Percentiles rank a stretch among this genome's conserved stretches.
Evolutionary conservation across 176 grass and related monocot genomes (phyloP).

Genomic region (Cocos nucifera): DNA sequence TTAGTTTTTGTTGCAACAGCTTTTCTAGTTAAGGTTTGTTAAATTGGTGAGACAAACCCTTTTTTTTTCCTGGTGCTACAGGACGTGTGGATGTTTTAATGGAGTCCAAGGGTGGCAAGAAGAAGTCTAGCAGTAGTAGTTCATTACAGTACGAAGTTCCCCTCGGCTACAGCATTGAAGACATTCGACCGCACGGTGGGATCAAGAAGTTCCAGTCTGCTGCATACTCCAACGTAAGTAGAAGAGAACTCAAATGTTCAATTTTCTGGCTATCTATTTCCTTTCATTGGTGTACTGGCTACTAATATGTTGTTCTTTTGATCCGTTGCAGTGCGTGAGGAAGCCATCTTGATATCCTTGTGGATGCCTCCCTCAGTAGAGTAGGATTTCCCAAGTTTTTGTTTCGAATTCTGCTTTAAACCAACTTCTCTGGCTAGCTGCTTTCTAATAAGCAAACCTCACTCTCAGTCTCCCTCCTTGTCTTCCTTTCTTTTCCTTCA

Average conservation of each 20-base stretch:
- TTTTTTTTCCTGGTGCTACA: no score
- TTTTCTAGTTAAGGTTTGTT: no score
- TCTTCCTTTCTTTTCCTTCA: constrained; percentile 10
- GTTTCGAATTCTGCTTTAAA: constrained; percentile 18
- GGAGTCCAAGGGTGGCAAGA: constrained; percentile 84
- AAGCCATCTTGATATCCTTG: constrained; percentile 83
- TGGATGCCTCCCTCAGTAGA: constrained; percentile 37
- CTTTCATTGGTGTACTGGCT: no score
- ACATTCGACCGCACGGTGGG: constrained; percentile 82
- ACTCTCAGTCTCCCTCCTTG: constrained; percentile 10
- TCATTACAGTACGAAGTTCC: constrained; percentile 78
- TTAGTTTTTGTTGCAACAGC: no score
- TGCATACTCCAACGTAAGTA: constrained; percentile 92
- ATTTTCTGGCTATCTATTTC: no score
- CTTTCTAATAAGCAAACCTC: constrained; percentile 30
- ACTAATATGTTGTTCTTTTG: constrained; percentile 1
- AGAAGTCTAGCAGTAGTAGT: constrained; percentile 68
- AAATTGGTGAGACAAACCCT: no score
- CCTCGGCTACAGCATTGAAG: constrained; percentile 90
- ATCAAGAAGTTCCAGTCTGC: constrained; percentile 99
- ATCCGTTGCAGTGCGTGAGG: constrained; percentile 75
- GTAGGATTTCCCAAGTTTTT: constrained; percentile 30
- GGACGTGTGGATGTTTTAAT: constrained; percentile 69
- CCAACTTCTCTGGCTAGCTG: constrained; percentile 50
- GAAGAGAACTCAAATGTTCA: no score